A percentile compares a stretch with the other conserved stretches of the same genome.
These are phyloP conservation scores for Beauveria rudraprayagi DNA, from an alignment of 2,329 filamentous ascomycete species.

Conservation along the genomic window DNA sequence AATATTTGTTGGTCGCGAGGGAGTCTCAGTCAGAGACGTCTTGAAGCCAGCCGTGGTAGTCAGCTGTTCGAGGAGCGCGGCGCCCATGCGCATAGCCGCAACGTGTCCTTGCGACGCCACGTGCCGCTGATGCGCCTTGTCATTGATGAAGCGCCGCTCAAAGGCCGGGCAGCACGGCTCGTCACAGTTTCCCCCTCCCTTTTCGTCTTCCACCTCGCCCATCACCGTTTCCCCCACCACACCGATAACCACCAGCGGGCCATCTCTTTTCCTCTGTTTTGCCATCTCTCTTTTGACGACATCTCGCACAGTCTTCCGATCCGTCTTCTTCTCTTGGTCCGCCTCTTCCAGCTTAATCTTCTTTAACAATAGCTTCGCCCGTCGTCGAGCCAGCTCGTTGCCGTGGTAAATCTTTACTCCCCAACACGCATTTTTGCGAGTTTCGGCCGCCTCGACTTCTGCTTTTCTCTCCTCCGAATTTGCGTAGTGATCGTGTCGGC, in stretches of 20 bases:
- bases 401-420: background rate
- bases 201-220: background rate
- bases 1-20: background rate
- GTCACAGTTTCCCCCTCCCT: background rate
- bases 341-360: background rate
- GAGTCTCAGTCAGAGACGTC: too few species aligned
- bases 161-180: slow-evolving; percentile 1
- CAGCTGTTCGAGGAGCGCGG: background rate
- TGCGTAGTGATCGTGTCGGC: background rate
- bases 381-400: background rate
- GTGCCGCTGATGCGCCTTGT: background rate
- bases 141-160: background rate
- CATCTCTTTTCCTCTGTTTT: too few species aligned
- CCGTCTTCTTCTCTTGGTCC: background rate
- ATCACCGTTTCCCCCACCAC: background rate
- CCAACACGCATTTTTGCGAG: too few species aligned
- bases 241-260: too few species aligned
- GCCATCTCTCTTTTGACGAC: background rate
- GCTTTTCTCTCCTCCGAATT: background rate
- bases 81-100: background rate
- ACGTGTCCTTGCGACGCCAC: background rate
- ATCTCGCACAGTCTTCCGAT: background rate
- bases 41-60: background rate
- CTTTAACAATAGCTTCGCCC: background rate
- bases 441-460: background rate